These are phyloP conservation scores for Rhodotorula sp. DNA, from an alignment of 1,284 basidiomycete species.

Conservation along the genomic window DNA sequence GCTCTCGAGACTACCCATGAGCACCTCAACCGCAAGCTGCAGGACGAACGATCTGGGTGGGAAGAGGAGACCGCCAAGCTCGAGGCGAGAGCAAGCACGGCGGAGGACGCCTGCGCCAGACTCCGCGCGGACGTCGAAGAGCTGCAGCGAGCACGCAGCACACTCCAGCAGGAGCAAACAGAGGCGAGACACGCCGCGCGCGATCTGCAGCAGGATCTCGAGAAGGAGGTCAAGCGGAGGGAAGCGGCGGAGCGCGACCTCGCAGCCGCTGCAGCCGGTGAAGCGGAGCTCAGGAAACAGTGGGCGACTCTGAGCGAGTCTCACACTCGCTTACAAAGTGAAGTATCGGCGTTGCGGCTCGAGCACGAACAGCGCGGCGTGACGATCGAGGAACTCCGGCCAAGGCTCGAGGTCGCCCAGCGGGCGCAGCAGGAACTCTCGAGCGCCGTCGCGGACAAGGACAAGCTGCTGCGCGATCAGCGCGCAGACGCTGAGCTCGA, in stretches of 20 bases:
- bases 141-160: neutral
- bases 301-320: slow-evolving; percentile 52
- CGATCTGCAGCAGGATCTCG: too few species aligned
- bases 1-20: slow-evolving; percentile 67
- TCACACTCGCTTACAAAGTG: slow-evolving; percentile 26
- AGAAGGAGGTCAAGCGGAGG: slow-evolving; percentile 13
- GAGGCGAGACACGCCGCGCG: too few species aligned
- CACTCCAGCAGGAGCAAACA: neutral
- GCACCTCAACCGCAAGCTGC: slow-evolving; percentile 67
- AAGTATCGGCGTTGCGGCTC: slow-evolving; percentile 18
- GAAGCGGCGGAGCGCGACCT: slow-evolving; percentile 30
- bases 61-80: slow-evolving; percentile 40
- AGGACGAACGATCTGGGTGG: slow-evolving; percentile 34
- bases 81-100: slow-evolving; percentile 10
- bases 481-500: slow-evolving; percentile 46
- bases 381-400: slow-evolving; percentile 15
- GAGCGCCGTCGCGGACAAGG: slow-evolving; percentile 60
- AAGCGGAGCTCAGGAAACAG: slow-evolving; percentile 59
- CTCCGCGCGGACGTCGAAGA: neutral
- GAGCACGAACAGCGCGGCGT: slow-evolving; percentile 18
- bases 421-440: slow-evolving; percentile 18
- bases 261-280: slow-evolving; percentile 10
- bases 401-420: neutral
- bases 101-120: neutral
- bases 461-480: slow-evolving; percentile 77